Percentiles rank a stretch among this genome's conserved stretches.
Evolutionary conservation across 176 grass and related monocot genomes (phyloP).

Genomic region (Calamus simplicifolius): DNA sequence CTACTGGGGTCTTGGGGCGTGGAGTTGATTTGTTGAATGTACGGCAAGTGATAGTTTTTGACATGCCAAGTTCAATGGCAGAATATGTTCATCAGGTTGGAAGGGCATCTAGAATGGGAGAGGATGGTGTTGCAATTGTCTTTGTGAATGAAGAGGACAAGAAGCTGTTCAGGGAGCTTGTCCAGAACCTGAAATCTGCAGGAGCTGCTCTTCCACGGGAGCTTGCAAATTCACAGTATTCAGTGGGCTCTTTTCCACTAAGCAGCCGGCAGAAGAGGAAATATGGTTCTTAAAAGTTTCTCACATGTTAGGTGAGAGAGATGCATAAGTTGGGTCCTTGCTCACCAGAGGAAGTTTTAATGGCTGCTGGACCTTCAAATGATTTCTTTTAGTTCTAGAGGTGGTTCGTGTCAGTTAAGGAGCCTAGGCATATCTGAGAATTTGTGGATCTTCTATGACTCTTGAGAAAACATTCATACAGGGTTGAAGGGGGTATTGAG

Average conservation of each 20-base stretch:
- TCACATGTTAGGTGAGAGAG: too few species aligned
- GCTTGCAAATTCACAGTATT: conserved; percentile 56
- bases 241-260: conserved; percentile 15
- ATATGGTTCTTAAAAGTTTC: conserved; percentile 24
- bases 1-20: conserved; percentile 66
- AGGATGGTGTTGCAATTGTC: conserved; percentile 54
- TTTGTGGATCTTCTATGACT: too few species aligned
- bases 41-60: conserved; percentile 80
- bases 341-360: too few species aligned
- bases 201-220: conserved; percentile 65
- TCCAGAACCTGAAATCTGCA: conserved; percentile 47
- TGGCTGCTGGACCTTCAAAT: too few species aligned
- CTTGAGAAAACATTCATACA: too few species aligned
- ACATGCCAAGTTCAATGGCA: conserved; percentile 79
- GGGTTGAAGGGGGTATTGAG: too few species aligned
- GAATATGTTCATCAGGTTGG: conserved; percentile 92
- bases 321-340: too few species aligned
- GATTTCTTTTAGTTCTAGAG: too few species aligned
- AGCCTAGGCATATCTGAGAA: too few species aligned
- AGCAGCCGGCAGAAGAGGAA: conserved; percentile 55
- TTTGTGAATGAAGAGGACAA: conserved; percentile 85
- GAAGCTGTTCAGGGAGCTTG: conserved; percentile 69
- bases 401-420: too few species aligned
- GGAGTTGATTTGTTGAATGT: conserved; percentile 84
- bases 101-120: conserved; percentile 77